Evolutionary conservation across 768 basidiomycete species (phyloP), one percentile per base, ranked within the genome.

Genomic region (Suillus alpinus): DNA sequence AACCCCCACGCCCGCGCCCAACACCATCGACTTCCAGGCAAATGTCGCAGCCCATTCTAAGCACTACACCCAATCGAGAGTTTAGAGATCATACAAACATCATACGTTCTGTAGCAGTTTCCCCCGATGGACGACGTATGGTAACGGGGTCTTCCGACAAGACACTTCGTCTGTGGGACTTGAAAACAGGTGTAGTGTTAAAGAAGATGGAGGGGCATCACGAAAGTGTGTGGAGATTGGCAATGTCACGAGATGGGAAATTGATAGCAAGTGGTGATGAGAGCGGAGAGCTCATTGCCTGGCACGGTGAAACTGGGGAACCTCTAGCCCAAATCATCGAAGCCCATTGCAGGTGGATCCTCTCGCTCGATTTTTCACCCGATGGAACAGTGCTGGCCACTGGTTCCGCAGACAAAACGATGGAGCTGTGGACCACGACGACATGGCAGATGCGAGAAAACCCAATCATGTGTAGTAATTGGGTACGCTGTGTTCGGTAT

Each of bases 141-240:
- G 50, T 51, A 4, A 51, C 50, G n/a, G 50, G 31, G 3, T 31
- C 31, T 3, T 3, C 18, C 18, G 50, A 51, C 5, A 32, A 51
- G n/a, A 51, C 31, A n/a, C 50, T 51, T 51, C 18, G n/a, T n/a
- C 50, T 51, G 31, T 51, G 50, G 50, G 32, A 51, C 50, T 14
- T 51, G n/a, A 34, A 51, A n/a, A 10, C 13, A 2, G 3, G 32
- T n/a, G 32, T 12, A 34, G 50, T 50, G 31, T 3, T 31, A 6
- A 51, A 20, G 31, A 34, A 51, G 13, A 51, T 51, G 50, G n/a
- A 32, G 12, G 50, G 32, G 2, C 50, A 51, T 20, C n/a, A n/a
- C 12, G 6, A 10, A 1, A 12, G 31, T 16, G 50, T 51, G 6
- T 12, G 34, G 31, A 13, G 20, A 52, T 13, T 52, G 4, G 51